Evolutionary conservation across 1,139 yeast genomes (phyloP).

Genomic region (Kurtzmaniella natalensis): DNA sequence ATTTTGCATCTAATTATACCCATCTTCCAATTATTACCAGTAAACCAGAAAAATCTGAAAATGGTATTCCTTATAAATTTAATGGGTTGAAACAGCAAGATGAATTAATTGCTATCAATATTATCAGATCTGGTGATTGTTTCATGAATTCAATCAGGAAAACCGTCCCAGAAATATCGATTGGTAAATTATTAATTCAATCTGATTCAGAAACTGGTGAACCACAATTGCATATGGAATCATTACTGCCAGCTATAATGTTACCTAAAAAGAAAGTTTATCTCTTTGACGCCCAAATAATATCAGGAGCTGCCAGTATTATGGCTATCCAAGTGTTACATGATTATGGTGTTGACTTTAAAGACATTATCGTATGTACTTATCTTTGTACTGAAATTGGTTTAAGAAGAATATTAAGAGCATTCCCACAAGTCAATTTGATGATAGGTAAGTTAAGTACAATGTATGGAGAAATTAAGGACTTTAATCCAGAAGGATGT

Average conservation of each 20-base stretch:
- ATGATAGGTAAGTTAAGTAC: slow-evolving; percentile 66
- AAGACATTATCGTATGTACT: slow-evolving; percentile 63
- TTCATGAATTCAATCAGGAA: slow-evolving; percentile 74
- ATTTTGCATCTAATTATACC: slow-evolving; percentile 30
- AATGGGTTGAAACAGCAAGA: slow-evolving; percentile 42
- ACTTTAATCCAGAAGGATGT: slow-evolving; percentile 35
- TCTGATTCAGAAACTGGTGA: slow-evolving; percentile 88
- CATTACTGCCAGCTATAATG: slow-evolving; percentile 35
- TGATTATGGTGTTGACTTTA: slow-evolving; percentile 70
- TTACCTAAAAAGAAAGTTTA: slow-evolving; percentile 43
- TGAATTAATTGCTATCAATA: slow-evolving; percentile 65
- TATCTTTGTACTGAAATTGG: slow-evolving; percentile 82
- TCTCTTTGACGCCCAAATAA: slow-evolving; percentile 80
- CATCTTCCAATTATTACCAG: slow-evolving; percentile 34
- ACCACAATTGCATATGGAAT: slow-evolving; percentile 80
- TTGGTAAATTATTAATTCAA: slow-evolving; percentile 84
- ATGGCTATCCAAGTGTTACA: slow-evolving; percentile 89
- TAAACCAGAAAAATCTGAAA: slow-evolving; percentile 24
- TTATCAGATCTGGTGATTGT: slow-evolving; percentile 91
- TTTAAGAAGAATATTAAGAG: slow-evolving; percentile 66
- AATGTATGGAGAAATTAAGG: slow-evolving; percentile 19
- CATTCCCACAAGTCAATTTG: slow-evolving; percentile 64
- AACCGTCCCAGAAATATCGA: slow-evolving; percentile 69
- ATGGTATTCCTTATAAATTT: slow-evolving; percentile 18
- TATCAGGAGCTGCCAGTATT: slow-evolving; percentile 89